Percentiles rank a stretch among this genome's conserved stretches.
phyloP scores from a whole-genome alignment of 768 basidiomycete genomes.

The Xanthoconium purpureum region DNA sequence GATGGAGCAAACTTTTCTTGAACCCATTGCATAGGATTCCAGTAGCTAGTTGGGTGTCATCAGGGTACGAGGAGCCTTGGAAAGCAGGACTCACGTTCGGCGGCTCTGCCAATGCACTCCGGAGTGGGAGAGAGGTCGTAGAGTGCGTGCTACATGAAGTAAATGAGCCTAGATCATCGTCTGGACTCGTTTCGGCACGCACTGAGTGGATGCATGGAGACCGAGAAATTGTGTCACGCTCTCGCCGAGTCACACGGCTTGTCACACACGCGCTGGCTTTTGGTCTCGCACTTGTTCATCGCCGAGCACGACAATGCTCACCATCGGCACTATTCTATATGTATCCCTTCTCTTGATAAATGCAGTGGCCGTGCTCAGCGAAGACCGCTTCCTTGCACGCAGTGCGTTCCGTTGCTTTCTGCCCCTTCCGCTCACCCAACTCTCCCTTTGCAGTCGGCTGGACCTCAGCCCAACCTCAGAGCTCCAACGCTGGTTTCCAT shows the following conservation, averaged over 20 bases:
- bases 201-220: constrained; percentile 22
- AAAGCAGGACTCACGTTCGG: constrained; percentile 40
- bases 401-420: constrained; percentile 51
- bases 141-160: constrained; percentile 2
- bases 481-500: constrained; percentile 53
- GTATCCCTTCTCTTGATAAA: constrained; percentile 87
- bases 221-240: constrained; percentile 15
- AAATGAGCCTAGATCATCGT: not conserved
- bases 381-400: constrained; percentile 92
- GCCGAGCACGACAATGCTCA: constrained; percentile 42
- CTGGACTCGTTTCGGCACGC: constrained; percentile 1
- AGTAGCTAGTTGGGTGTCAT: constrained; percentile 39
- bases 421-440: constrained; percentile 14
- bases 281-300: not conserved
- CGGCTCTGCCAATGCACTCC: constrained; percentile 37
- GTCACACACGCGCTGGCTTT: constrained; percentile 14
- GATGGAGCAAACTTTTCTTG: constrained; percentile 53
- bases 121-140: constrained; percentile 13
- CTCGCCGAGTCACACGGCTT: constrained; percentile 10
- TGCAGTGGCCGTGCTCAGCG: constrained; percentile 91
- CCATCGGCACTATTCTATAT: constrained; percentile 76
- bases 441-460: constrained; percentile 69
- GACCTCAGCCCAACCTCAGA: constrained; percentile 67
- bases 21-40: constrained; percentile 63
- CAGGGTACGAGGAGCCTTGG: not conserved